Percentiles rank a stretch among this genome's conserved stretches.
Conservation (phyloP, 176 grass and related monocot genomes). For the Rhynchospora breviuscula region DNA sequence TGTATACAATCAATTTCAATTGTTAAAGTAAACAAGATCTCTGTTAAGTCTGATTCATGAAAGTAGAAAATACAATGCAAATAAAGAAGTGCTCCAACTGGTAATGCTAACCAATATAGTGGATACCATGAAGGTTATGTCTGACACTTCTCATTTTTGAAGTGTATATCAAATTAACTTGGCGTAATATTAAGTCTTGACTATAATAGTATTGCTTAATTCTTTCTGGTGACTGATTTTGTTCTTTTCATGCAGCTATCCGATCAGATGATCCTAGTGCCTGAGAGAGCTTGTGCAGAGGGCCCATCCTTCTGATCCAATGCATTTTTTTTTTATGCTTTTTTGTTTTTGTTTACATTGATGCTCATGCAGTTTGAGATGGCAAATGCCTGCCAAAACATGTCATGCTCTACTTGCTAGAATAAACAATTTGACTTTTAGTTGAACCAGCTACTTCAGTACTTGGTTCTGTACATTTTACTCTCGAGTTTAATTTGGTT, state of each 20-base stretch:
- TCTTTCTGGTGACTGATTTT: neutral
- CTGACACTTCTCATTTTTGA: neutral
- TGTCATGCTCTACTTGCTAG: neutral
- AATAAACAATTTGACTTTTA: slow-evolving; percentile 19
- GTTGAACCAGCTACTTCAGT: slow-evolving; percentile 1
- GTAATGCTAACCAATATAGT: neutral
- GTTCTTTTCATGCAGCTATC: slow-evolving; percentile 3
- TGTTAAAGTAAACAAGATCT: too few species aligned
- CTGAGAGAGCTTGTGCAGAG: slow-evolving; percentile 11
- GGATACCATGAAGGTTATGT: neutral
- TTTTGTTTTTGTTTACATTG: neutral
- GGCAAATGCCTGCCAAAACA: slow-evolving; percentile 4
- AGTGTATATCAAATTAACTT: neutral
- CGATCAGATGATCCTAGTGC: neutral
- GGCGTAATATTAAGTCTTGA: neutral
- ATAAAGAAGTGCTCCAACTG: neutral
- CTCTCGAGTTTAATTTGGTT: neutral
- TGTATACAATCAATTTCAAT: neutral
- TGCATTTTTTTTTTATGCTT: neutral
- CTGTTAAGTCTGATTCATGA: neutral
- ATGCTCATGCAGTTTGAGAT: slow-evolving; percentile 9
- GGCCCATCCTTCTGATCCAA: neutral
- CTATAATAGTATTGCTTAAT: neutral
- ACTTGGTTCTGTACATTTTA: slow-evolving; percentile 13
- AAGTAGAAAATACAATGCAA: neutral